Evolutionary conservation across 306 rosid genomes (phyloP).

Genomic region (Prunus kanzakura): DNA sequence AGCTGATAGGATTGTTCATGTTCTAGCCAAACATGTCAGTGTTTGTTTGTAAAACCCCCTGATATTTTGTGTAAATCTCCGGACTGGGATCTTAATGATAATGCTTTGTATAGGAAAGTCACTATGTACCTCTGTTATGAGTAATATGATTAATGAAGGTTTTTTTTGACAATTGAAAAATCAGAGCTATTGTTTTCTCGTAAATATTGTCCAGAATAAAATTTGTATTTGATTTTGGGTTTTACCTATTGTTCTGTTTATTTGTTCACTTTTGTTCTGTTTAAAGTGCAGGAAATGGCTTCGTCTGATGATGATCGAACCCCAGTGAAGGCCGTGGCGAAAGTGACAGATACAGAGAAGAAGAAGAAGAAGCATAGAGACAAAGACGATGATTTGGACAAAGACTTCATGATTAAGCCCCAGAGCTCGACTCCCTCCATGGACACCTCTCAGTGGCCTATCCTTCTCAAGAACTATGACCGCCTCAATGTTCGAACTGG

Average conservation of each 20-base stretch:
- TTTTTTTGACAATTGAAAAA: not conserved
- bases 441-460: conserved; percentile 80
- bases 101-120: not conserved
- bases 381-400: conserved; percentile 18
- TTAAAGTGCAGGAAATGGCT: conserved; percentile 11
- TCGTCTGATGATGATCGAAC: not conserved
- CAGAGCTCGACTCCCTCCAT: conserved; percentile 60
- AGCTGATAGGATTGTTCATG: no score
- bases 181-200: not conserved
- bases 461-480: conserved; percentile 79
- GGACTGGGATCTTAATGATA: not conserved
- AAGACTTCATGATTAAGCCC: conserved; percentile 65
- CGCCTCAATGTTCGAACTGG: conserved; percentile 87
- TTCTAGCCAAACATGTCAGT: no score
- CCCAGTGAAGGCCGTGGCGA: conserved; percentile 32
- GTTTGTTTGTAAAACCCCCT: not conserved
- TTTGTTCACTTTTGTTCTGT: not conserved
- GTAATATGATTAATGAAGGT: not conserved
- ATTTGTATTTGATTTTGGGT: not conserved
- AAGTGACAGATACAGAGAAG: conserved; percentile 46
- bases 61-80: not conserved
- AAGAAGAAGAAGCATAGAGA: conserved; percentile 43
- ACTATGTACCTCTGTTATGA: not conserved
- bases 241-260: not conserved
- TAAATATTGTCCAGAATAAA: no score